Base-by-base conservation (phyloP, 2,329 filamentous ascomycete genomes). In the Aspergillus brasiliensis region DNA sequence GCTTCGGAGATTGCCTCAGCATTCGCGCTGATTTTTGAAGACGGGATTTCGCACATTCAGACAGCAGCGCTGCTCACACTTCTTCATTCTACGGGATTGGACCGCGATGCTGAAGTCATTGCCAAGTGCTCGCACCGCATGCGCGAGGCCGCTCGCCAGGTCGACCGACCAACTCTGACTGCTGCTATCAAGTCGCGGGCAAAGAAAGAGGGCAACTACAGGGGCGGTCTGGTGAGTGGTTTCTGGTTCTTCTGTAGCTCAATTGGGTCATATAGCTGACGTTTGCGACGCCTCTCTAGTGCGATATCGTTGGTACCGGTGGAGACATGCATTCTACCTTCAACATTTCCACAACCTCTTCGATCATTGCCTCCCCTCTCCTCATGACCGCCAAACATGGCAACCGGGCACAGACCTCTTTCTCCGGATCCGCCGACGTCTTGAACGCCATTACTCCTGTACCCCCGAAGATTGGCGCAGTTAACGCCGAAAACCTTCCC, bases 291-390 rank as follows among this genome's bases (percentile, higher is more conserved):
- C 46, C 28, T 6, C 28, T 47, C 27, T 64, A 87, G 84, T 88
- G 93, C 75, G 95, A 99, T 76, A 98, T 99, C 74, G 95, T 99
- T 60, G 95, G 95, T 67, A 99, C 95, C 7, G 95, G 95, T 66
- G 95, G 95, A 72, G 95, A 99, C 80, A 89, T 90, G 19, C 93
- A 98, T 83, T 92, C 96, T 77, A 99, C 95, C 34, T 99, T 97
- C 86, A 99, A 99, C 77, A 94, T 99, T 74, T 95, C 90, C 68
- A 99, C 95, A 4, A 97, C 95, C 6, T 87, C 95, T 2, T 97
- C 92, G 17, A 97, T 99, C 72, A 82, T 99, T 51, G 92, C 91
- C 49, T 96, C 92, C 5, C 88, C 92, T 4, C 82, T 96, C 27
- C 85, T 99, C 37, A 84, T 96, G 69, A 84, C 97, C 59, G 91